Base-by-base conservation (phyloP, 225 moss, liverwort and hornwort genomes). In the Marchantia paleacea region DNA sequence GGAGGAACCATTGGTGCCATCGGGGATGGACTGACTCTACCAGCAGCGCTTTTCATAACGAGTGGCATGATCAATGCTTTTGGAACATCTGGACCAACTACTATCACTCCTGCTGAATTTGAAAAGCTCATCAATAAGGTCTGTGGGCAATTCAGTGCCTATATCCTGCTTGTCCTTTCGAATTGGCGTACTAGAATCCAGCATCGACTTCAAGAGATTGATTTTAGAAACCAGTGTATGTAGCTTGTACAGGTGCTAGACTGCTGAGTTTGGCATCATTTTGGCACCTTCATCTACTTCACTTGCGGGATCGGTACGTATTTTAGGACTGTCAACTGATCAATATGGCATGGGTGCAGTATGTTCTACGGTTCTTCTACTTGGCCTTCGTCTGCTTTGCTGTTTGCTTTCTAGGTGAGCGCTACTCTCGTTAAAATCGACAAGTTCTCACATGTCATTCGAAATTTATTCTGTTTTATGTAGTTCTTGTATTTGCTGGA, bases 41-140 rank as follows among this genome's bases (percentile, higher is more conserved):
- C 87, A 10, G 31, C 66, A 11, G 84, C 87, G 13, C 84, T 87
- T 10, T 77, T 79, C 72, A 80, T 84, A 48, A 65, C 57, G 25
- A 55, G 82, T 7, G 87, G 84, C 15, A 31, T 87, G 28, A 87
- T 87, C 28, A 76, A 87, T 25, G 15, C 82, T 9, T 87, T 87
- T 24, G 87, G 87, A 69, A 39, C 63, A 0, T 31, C 19, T 20
- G 75, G 75, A 39, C 52, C 81, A 10, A 60, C 10, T 10, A 29
- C 31, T 7, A 19, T 69, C 20, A 10, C 12, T 15, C 76, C 68
- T 1, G 28, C 2, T 0, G 31, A 20, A 2, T 82, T 82, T 18
- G 76, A 69, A 39, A 69, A 48, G 22, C 55, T 53, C 7, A 70
- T 77, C 77, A 76, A 77, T 19, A 69, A 70, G 57, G 82, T 82